Base-by-base conservation (phyloP, 2,329 filamentous ascomycete species). In the Aspergillus latus region DNA sequence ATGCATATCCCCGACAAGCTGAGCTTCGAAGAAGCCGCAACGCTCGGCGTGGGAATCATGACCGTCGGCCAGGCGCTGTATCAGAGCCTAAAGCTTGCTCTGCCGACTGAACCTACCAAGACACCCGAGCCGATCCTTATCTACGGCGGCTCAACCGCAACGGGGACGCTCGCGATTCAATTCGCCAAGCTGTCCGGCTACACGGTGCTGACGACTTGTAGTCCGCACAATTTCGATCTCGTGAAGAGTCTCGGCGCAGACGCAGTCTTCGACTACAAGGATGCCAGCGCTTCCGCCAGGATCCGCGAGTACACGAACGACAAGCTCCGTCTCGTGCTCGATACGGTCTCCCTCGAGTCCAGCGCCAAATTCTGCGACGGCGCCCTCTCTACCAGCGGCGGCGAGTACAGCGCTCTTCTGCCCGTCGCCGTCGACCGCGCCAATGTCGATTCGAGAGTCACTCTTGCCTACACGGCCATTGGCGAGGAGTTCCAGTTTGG, bases 281-380 rank as follows among this genome's bases (percentile, higher is more conserved):
- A 66, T 49, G 49, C 64, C 2, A 34, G 60, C 4, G 63, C 58
- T 15, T 66, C 68, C 5, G 57, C 59, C 5, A 58, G 66, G 39
- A 74, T 75, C 58, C 42, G 50, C 32, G 36, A 37, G 13, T 37
- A 32, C 16, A 52, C 50, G 8, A 29, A 15, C 4, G 34, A 52
- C 3, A 30, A n/a, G 11, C 34, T 52, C 9, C 34, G 28, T 10
- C 43, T 52, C 9, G 50, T 39, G 5, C 32, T 37, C n/a, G 50
- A 52, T 11, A 47, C 44, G 29, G 34, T 47, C 21, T 52, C 30
- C 4, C 21, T 30, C 1, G 21, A 16, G 4, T 8, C 15, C 1
- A 39, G 42, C 3, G 40, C 15, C 4, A 15, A 28, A 6, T 39
- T 52, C 43, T 30, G 26, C 43, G 42, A 29, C 3, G 10, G 40